phyloP scores from a whole-genome alignment of 2,329 filamentous ascomycete species.

The Helminthosporium solani region DNA sequence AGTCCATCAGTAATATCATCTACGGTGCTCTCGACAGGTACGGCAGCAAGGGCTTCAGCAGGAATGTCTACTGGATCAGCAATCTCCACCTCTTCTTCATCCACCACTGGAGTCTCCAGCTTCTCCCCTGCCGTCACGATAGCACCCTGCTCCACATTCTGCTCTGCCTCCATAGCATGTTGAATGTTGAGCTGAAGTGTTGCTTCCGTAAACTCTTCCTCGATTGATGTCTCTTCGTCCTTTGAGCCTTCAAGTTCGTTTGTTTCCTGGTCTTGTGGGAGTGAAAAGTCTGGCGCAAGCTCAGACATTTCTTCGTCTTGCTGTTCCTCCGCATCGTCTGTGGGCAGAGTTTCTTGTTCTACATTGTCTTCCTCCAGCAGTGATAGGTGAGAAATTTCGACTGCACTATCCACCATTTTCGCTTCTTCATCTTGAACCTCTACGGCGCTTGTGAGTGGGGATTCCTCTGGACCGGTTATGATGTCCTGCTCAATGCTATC shows the following conservation, averaged over 20 bases:
- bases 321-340: background rate
- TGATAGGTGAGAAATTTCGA: constrained; percentile 15
- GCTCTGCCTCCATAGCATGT: constrained; percentile 17
- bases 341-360: background rate
- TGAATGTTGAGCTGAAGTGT: constrained; percentile 34
- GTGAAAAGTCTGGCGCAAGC: background rate
- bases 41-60: background rate
- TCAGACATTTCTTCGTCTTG: background rate
- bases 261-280: background rate
- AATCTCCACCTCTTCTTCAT: constrained; percentile 2
- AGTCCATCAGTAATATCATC: constrained; percentile 36
- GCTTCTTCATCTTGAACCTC: background rate
- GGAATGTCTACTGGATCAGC: background rate
- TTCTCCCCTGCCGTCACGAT: constrained; percentile 16
- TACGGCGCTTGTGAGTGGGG: no score
- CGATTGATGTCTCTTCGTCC: constrained; percentile 5
- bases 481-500: no score
- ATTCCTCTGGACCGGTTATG: background rate
- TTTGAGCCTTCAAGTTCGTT: background rate
- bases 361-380: constrained; percentile 6
- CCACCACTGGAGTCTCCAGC: background rate
- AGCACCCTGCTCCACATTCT: background rate
- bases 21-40: background rate
- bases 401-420: background rate
- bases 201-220: constrained; percentile 33